These are phyloP conservation scores for Crithidia mellificae DNA, from an alignment of 208 protist genomes.

Conservation along the genomic window DNA sequence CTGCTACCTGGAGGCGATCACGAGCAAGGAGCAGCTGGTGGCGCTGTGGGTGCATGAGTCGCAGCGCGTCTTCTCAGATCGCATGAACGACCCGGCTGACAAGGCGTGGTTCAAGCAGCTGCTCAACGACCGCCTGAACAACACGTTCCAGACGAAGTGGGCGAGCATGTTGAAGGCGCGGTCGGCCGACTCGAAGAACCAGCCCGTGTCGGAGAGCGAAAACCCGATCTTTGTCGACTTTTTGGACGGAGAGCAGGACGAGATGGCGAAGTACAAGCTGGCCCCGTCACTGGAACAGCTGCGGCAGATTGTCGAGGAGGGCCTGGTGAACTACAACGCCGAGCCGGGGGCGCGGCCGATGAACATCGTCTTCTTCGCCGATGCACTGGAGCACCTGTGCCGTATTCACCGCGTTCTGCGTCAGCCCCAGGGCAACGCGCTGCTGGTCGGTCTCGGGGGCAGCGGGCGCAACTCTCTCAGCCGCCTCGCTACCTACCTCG, in stretches of 20 bases:
- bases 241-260: slow-evolving; percentile 90
- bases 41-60: slow-evolving; percentile 98
- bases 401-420: slow-evolving; percentile 97
- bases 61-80: slow-evolving; percentile 97
- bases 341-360: slow-evolving; percentile 91
- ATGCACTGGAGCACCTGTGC: slow-evolving; percentile 97
- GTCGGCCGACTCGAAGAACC: slow-evolving; percentile 45
- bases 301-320: slow-evolving; percentile 92
- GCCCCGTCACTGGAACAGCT: slow-evolving; percentile 88
- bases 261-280: slow-evolving; percentile 95
- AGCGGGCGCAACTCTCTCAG: slow-evolving; percentile 96
- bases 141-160: slow-evolving; percentile 93
- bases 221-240: slow-evolving; percentile 96
- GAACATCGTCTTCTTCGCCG: slow-evolving; percentile 98
- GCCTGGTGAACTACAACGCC: slow-evolving; percentile 93
- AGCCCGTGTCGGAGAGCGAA: slow-evolving; percentile 63
- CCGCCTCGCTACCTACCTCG: slow-evolving; percentile 96
- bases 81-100: slow-evolving; percentile 95
- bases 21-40: slow-evolving; percentile 94
- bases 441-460: slow-evolving; percentile 98
- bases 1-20: slow-evolving; percentile 88
- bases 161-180: slow-evolving; percentile 88
- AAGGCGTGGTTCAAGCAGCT: slow-evolving; percentile 92
- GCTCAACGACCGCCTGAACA: slow-evolving; percentile 92
- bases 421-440: slow-evolving; percentile 96